These are phyloP conservation scores for Pestalotiopsis sp. DNA, from an alignment of 2,329 filamentous ascomycete species.

Conservation along the genomic window DNA sequence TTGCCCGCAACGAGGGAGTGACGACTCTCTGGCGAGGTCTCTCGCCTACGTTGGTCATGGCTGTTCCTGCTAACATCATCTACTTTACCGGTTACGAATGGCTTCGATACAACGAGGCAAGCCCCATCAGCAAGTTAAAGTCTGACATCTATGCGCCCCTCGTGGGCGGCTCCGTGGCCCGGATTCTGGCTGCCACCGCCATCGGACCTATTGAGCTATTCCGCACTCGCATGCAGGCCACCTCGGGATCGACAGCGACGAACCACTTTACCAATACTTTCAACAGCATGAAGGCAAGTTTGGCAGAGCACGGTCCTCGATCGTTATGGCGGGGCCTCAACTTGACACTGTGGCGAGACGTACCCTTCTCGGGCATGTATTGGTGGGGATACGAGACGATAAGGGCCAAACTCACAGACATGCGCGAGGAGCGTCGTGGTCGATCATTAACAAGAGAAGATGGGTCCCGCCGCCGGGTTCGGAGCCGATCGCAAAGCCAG, in stretches of 20 bases:
- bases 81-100: slow-evolving; percentile 99
- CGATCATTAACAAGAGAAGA: slow-evolving; percentile 37
- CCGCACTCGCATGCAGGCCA: slow-evolving; percentile 86
- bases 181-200: slow-evolving; percentile 76
- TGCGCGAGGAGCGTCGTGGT: slow-evolving; percentile 56
- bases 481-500: slow-evolving; percentile 59
- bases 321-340: slow-evolving; percentile 90
- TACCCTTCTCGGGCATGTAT: slow-evolving; percentile 95
- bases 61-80: slow-evolving; percentile 92
- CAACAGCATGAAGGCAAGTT: slow-evolving; percentile 75
- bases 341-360: slow-evolving; percentile 92
- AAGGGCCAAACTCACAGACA: slow-evolving; percentile 68
- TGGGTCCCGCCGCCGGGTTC: slow-evolving; percentile 37
- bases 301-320: slow-evolving; percentile 70
- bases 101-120: slow-evolving; percentile 72
- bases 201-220: slow-evolving; percentile 95
- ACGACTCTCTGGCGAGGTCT: slow-evolving; percentile 88
- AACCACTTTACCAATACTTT: slow-evolving; percentile 80
- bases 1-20: slow-evolving; percentile 87
- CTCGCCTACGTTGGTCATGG: slow-evolving; percentile 93
- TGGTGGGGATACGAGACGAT: slow-evolving; percentile 97
- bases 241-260: slow-evolving; percentile 55
- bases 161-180: slow-evolving; percentile 74
- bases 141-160: slow-evolving; percentile 77
- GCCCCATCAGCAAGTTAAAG: slow-evolving; percentile 65